Evolutionary conservation across 2,329 filamentous ascomycete species (phyloP), one percentile per base, ranked within the genome.

Genomic region (Blastomyces gilchristii): DNA sequence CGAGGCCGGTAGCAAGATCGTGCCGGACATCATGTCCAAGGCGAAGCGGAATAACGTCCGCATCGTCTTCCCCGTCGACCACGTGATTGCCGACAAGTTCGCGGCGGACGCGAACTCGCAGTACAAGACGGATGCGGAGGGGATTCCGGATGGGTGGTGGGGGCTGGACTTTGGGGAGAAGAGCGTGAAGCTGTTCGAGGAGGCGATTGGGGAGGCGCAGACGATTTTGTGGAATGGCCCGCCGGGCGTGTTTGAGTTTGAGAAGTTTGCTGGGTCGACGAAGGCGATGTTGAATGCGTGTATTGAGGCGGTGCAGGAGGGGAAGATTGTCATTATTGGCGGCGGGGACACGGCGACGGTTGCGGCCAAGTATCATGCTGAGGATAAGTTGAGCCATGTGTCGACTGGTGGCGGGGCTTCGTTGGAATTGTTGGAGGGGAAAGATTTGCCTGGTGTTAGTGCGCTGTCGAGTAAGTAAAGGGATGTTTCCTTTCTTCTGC

Each of bases 161-260:
- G 94, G 94, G 75, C 87, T 99, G 58, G 94, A 99, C 81, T 94
- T 91, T 75, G 94, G 94, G 64, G 84, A 88, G 68, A 87, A 97
- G 87, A 92, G 87, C 69, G 83, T 95, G 72, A 85, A 91, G 81
- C 84, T 95, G 63, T 97, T 89, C 87, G 86, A 93, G 82, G 81
- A 88, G 74, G 87, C 92, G 69, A 97, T 99, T 70, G 82, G 83
- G 68, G 87, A 93, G 72, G 86, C 93, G 68, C 87, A 97, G 84
- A 99, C 94, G 63, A 97, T 99, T 77, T 89, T 99, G 67, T 99
- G 94, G 94, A 99, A 99, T 82, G 94, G 94, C 63, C 94, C 94
- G 62, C 87, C 93, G 18, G 94, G 94, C 77, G 94, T 99, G 70
- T 99, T 99, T 72, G 94, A 99, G 85, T 89, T 97, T 74, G 90